Evolutionary conservation across 345 rosid species (phyloP), one percentile per base, ranked within the genome.

Genomic region (Garcia nutans): DNA sequence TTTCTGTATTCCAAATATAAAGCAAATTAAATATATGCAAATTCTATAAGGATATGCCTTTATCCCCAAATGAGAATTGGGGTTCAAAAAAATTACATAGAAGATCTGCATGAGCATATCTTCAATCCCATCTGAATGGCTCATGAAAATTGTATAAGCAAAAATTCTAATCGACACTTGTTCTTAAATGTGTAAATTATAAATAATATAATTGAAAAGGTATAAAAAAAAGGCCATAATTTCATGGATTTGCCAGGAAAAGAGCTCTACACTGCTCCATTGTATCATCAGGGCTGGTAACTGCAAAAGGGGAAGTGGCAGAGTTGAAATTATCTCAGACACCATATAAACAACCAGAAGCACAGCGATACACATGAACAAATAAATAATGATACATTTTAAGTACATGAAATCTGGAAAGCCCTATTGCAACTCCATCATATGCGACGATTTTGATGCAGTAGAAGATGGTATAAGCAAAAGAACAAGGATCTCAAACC

Each of bases 231-330:
- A 56, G 22, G 33, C 45, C 52, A 2, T 24, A 22, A 52, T 41
- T 71, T 82, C 73, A 76, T 19, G 70, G 78, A 52, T 79, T 52
- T 2, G 81, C 78, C 5, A 84, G 74, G 84, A 88, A 84, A 45
- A 85, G 71, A 58, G 89, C 83, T 71, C 76, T 83, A 74, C 91
- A 86, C 71, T 83, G 80, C 71, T 83, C 82, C 82, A 81, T 77
- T 68, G 98, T 91, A 68, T 91, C 92, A 0, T 89, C 90, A 10
- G 98, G 97, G 73, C 92, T 90, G 54, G 89, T 89, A 62, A 93
- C 98, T 91, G 93, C 87, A 84, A 50, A 77, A 54, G 12, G 20
- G 16, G 24, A 64, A 26, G 44, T 15, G 33, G 10, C 9, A 2
- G 16, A 56, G 58, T 22, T 5, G 23, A 60, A 71, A 15, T 37